Base-by-base conservation (phyloP, 2,329 filamentous ascomycete species). In the Talaromyces funiculosus region DNA sequence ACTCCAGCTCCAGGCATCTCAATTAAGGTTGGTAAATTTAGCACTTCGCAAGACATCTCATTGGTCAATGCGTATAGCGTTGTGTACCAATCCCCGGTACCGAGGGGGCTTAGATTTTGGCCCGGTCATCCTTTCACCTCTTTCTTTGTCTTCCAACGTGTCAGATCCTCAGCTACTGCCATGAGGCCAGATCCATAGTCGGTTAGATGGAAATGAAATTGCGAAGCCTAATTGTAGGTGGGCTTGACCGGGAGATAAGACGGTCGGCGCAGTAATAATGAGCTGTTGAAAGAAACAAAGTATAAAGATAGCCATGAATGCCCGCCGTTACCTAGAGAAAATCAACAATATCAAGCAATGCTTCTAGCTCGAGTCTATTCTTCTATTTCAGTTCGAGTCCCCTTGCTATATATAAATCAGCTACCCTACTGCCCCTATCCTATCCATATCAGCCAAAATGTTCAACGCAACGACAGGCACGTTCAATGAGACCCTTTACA, bases 21-120 rank as follows among this genome's bases (percentile, higher is more conserved):
- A 54, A 54, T 54, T 54, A 54, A 54, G 9, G 51, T 40, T 4
- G 33, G 40, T 29, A 29, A 54, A 54, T 38, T 38, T 54, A 54
- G 51, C 6, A 49, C 8, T 4, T 16, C 14, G 1, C 10, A 33
- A 22, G 4, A n/a, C 9, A 33, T 33, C 33, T 22, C 14, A 53
- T 35, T 35, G 47, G 47, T 20, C 16, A 35, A 20, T 47, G 43
- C 43, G 43, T 47, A 18, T 6, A 43, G 42, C 0, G n/a, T n/a
- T n/a, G n/a, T n/a, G 16, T 43, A 7, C 38, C 38, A 20, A 33
- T 35, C 24, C 12, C 18, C 12, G 4, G 9, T 10, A 33, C 12
- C 31, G 31, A 33, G 10, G 51, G 33, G 51, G 51, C 51, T 54
- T 54, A 54, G 51, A 54, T 54, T n/a, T 40, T 3, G 51, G 16